phyloP scores from a whole-genome alignment of 2,329 filamentous ascomycete species.

The Curvularia eragrostidis region DNA sequence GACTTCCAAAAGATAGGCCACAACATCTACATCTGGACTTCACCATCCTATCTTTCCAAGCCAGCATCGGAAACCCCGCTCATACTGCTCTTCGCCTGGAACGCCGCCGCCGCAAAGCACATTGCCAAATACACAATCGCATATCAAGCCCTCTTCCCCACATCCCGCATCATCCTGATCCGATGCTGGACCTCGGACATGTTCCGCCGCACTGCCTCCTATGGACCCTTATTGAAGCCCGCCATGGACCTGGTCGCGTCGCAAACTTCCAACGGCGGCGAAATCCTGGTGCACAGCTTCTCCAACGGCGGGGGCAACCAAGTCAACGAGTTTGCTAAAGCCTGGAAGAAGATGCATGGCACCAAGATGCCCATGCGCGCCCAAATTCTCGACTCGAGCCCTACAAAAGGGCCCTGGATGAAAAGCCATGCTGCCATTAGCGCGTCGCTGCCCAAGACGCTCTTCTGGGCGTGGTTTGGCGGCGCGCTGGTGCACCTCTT shows the following conservation, averaged over 20 bases:
- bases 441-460: conserved; percentile 33
- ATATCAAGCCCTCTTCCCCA: conserved; percentile 43
- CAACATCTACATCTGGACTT: conserved; percentile 45
- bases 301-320: conserved; percentile 49
- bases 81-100: conserved; percentile 46
- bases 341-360: conserved; percentile 35
- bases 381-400: conserved; percentile 45
- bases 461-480: conserved; percentile 38
- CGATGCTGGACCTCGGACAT: conserved; percentile 41
- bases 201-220: conserved; percentile 31
- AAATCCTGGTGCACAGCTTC: conserved; percentile 45
- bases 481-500: conserved; percentile 37
- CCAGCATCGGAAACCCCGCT: conserved; percentile 27
- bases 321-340: conserved; percentile 41
- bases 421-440: conserved; percentile 41
- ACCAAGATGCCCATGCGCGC: conserved; percentile 36
- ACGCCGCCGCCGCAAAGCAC: conserved; percentile 44
- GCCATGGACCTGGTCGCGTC: conserved; percentile 36
- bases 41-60: conserved; percentile 21
- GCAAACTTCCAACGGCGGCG: conserved; percentile 31
- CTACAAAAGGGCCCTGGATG: conserved; percentile 43
- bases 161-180: conserved; percentile 41
- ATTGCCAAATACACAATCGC: conserved; percentile 47
- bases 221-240: conserved; percentile 29
- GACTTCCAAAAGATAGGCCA: conserved; percentile 44